These are phyloP conservation scores for Albophoma yamanashiensis DNA, from an alignment of 2,329 filamentous ascomycete species.

Conservation along the genomic window DNA sequence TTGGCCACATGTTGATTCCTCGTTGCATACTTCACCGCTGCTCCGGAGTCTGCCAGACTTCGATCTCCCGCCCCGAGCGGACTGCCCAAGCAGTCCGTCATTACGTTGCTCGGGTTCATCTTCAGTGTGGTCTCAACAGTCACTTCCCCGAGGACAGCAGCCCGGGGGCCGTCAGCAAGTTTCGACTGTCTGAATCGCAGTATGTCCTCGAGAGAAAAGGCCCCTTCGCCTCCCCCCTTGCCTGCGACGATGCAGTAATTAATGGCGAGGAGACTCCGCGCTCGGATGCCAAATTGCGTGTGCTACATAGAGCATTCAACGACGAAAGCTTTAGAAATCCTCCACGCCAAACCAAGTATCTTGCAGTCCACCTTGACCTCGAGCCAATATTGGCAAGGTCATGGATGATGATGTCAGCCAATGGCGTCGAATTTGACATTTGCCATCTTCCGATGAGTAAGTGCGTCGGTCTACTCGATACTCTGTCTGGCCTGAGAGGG, in stretches of 20 bases:
- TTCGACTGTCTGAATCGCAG: not conserved
- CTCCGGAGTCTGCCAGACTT: not conserved
- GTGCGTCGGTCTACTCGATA: too few species aligned
- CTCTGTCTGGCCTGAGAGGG: too few species aligned
- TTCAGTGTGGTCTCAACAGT: not conserved
- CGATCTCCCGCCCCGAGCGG: not conserved
- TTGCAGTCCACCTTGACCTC: too few species aligned
- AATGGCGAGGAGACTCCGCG: not conserved
- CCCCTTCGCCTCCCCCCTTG: too few species aligned
- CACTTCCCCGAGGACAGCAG: not conserved
- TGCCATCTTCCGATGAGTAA: too few species aligned
- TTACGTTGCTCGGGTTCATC: not conserved
- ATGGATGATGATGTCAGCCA: not conserved
- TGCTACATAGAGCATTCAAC: not conserved
- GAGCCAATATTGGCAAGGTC: too few species aligned
- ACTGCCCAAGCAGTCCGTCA: not conserved
- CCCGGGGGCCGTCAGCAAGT: not conserved
- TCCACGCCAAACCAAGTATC: not conserved
- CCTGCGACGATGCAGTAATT: not conserved
- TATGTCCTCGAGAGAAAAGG: not conserved
- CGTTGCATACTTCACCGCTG: not conserved
- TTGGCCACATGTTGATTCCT: not conserved
- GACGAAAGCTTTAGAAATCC: not conserved
- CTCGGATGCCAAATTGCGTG: not conserved
- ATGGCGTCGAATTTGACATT: not conserved